Conservation (phyloP, 2,329 filamentous ascomycete species). For the Seiridium unicorne region DNA sequence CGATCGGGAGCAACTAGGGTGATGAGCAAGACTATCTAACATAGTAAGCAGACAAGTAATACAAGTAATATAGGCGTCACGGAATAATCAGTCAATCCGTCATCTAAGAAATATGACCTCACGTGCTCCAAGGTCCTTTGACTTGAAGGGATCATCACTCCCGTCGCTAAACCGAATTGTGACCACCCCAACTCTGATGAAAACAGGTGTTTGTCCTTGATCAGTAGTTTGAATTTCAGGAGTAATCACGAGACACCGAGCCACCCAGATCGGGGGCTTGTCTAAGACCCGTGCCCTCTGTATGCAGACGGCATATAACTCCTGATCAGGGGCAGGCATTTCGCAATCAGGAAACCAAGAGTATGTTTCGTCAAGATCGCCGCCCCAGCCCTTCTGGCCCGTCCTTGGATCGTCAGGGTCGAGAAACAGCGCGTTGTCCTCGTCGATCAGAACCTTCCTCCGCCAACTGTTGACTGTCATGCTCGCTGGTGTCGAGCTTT, state of each 20-base stretch:
- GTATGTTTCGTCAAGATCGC: slow-evolving; percentile 2
- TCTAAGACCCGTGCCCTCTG: background rate
- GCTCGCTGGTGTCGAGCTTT: background rate
- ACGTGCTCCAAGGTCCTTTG: background rate
- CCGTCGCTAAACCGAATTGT: slow-evolving; percentile 1
- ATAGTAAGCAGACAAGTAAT: no score
- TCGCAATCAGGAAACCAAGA: slow-evolving; percentile 6
- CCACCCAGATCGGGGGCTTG: background rate
- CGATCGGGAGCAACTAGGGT: no score
- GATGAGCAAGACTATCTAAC: no score
- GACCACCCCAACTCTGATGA: background rate
- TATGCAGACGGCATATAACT: background rate
- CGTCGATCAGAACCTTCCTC: background rate
- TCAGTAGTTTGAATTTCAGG: background rate
- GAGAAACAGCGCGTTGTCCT: background rate
- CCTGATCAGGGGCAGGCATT: background rate
- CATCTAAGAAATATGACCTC: background rate
- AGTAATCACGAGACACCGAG: slow-evolving; percentile 4
- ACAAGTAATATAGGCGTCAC: background rate
- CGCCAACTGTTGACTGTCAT: slow-evolving; percentile 1
- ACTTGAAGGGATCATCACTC: slow-evolving; percentile 3
- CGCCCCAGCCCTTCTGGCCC: background rate
- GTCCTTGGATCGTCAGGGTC: background rate
- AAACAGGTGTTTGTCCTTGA: background rate
- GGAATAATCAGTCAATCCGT: background rate